A percentile compares a stretch with the other conserved stretches of the same genome.
These are phyloP conservation scores for Ulmus americana DNA, from an alignment of 331 rosid genomes.

Conservation along the genomic window DNA sequence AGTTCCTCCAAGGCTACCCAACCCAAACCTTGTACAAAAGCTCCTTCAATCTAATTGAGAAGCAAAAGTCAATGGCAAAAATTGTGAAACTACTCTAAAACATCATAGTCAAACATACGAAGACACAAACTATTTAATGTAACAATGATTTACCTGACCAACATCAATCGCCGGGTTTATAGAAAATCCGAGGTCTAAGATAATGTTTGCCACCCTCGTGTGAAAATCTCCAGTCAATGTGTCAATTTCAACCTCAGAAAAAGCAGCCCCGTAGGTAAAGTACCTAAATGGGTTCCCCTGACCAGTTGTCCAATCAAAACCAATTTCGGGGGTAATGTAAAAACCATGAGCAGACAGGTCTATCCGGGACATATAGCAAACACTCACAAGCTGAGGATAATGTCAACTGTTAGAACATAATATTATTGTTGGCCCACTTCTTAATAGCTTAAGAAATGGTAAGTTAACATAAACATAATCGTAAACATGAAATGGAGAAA, in stretches of 20 bases:
- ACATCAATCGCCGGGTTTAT: constrained; percentile 89
- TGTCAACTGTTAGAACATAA: background rate
- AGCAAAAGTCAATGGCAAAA: background rate
- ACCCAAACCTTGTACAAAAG: constrained; percentile 91
- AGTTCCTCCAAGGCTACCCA: constrained; percentile 94
- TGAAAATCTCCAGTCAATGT: constrained; percentile 91
- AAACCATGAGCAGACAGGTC: constrained; percentile 98
- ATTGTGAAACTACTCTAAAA: background rate
- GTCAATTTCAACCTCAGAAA: constrained; percentile 92
- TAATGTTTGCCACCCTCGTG: constrained; percentile 60
- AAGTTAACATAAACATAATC: too few species aligned
- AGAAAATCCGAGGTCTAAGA: constrained; percentile 81
- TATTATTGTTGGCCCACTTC: too few species aligned
- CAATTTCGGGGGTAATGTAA: constrained; percentile 72
- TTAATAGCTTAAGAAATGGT: too few species aligned
- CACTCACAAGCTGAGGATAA: constrained; percentile 60
- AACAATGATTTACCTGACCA: constrained; percentile 58
- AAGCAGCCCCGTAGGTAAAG: constrained; percentile 92
- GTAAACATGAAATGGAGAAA: too few species aligned
- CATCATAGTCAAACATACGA: background rate
- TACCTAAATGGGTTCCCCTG: constrained; percentile 79
- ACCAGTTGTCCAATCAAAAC: constrained; percentile 73
- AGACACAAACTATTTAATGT: too few species aligned
- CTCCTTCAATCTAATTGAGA: constrained; percentile 71
- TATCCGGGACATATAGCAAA: constrained; percentile 72